Percentiles rank a stretch among this genome's conserved stretches.
phyloP scores from a whole-genome alignment of 2,329 filamentous ascomycete species.

The Penicillium fuscoglaucum region DNA sequence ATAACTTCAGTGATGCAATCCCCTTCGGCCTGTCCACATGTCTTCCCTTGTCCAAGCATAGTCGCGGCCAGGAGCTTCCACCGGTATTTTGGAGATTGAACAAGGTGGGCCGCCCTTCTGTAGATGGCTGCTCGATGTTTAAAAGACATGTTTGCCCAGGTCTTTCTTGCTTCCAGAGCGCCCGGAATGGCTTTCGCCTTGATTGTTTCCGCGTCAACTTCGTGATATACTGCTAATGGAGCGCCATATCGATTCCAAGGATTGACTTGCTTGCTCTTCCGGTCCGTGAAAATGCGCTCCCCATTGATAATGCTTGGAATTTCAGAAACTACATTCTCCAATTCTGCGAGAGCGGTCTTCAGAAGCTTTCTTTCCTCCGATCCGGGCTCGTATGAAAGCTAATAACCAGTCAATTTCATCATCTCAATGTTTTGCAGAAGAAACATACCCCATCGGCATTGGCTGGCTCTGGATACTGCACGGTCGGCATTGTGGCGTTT shows the following conservation, averaged over 20 bases:
- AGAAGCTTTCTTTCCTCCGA: neutral
- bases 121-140: conserved; percentile 7
- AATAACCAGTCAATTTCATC: no score
- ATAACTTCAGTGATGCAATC: conserved; percentile 1
- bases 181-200: conserved; percentile 8
- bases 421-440: no score
- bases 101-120: conserved; percentile 4
- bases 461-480: no score
- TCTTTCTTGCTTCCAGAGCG: conserved; percentile 9
- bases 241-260: conserved; percentile 10
- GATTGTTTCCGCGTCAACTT: conserved; percentile 7
- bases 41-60: conserved; percentile 20
- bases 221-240: conserved; percentile 7
- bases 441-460: no score
- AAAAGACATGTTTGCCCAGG: conserved; percentile 11
- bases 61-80: conserved; percentile 12
- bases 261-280: conserved; percentile 8
- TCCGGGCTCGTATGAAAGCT: neutral
- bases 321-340: neutral
- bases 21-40: conserved; percentile 3
- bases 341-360: neutral
- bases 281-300: conserved; percentile 4
- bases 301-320: conserved; percentile 1
- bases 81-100: conserved; percentile 11
- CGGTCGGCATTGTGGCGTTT: no score